Evolutionary conservation across 2,329 filamentous ascomycete species (phyloP).

Genomic region (Aspergillus fumigatus): DNA sequence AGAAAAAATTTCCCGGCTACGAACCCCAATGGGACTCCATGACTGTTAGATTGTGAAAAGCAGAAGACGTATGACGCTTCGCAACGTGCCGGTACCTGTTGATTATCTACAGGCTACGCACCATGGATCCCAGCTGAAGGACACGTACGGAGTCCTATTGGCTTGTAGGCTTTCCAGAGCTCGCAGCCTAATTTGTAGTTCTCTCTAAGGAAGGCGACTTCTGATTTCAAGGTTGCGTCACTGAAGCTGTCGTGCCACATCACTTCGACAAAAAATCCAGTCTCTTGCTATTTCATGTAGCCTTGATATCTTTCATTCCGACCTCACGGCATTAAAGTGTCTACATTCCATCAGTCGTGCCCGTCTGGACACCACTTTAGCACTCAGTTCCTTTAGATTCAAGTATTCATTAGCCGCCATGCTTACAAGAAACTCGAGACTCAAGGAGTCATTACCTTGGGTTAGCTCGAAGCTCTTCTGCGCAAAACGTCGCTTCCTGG

Average conservation of each 20-base stretch:
- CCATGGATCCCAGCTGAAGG: background rate
- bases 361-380: background rate
- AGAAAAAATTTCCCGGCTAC: background rate
- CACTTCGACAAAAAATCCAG: background rate
- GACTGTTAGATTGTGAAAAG: background rate
- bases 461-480: background rate
- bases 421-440: constrained; percentile 9
- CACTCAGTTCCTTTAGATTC: background rate
- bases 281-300: background rate
- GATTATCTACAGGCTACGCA: background rate
- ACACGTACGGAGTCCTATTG: background rate
- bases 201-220: background rate
- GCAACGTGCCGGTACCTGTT: background rate
- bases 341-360: background rate
- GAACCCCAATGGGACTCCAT: background rate
- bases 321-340: too few species aligned
- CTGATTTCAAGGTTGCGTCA: constrained; percentile 8
- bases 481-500: constrained; percentile 9
- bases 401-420: background rate
- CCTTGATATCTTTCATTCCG: background rate
- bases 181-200: background rate
- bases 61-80: background rate
- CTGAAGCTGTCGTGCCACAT: background rate
- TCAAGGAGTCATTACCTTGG: background rate
- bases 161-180: background rate